A percentile compares a stretch with the other conserved stretches of the same genome.
phyloP scores from a whole-genome alignment of 495 filamentous ascomycete genomes.

The Xylaria venustula region DNA sequence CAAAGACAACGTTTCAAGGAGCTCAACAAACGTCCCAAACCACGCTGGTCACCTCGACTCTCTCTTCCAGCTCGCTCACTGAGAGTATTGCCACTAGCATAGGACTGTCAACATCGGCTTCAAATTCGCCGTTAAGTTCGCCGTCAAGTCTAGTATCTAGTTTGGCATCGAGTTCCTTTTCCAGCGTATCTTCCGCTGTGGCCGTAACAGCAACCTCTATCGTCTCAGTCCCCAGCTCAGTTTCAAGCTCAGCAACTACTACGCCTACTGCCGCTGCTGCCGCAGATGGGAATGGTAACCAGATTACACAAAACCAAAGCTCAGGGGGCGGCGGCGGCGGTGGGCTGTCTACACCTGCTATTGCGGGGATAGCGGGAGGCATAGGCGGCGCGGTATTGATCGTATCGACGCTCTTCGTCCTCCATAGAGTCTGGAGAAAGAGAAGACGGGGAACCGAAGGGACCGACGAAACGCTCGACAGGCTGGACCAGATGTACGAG shows the following conservation, averaged over 20 bases:
- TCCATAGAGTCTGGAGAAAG: constrained; percentile 28
- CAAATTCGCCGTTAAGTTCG: neutral
- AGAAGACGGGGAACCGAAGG: constrained; percentile 26
- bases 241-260: constrained; percentile 4
- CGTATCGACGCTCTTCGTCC: constrained; percentile 15
- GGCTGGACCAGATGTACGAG: constrained; percentile 26
- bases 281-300: constrained; percentile 12
- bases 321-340: constrained; percentile 8
- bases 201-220: neutral
- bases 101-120: constrained; percentile 18
- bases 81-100: constrained; percentile 25
- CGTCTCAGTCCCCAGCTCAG: neutral
- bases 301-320: constrained; percentile 17
- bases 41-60: constrained; percentile 23
- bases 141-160: neutral
- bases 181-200: neutral
- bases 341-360: constrained; percentile 20
- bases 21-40: constrained; percentile 17
- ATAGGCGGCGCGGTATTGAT: constrained; percentile 21
- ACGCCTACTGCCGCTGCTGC: neutral
- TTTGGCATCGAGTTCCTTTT: neutral
- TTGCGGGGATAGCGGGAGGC: constrained; percentile 31
- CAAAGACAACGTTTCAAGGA: constrained; percentile 14
- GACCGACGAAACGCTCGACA: constrained; percentile 20
- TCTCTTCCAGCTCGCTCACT: constrained; percentile 19